A percentile compares a stretch with the other conserved stretches of the same genome.
These are phyloP conservation scores for Colletotrichum siamense DNA, from an alignment of 2,329 filamentous ascomycete genomes.

Conservation along the genomic window DNA sequence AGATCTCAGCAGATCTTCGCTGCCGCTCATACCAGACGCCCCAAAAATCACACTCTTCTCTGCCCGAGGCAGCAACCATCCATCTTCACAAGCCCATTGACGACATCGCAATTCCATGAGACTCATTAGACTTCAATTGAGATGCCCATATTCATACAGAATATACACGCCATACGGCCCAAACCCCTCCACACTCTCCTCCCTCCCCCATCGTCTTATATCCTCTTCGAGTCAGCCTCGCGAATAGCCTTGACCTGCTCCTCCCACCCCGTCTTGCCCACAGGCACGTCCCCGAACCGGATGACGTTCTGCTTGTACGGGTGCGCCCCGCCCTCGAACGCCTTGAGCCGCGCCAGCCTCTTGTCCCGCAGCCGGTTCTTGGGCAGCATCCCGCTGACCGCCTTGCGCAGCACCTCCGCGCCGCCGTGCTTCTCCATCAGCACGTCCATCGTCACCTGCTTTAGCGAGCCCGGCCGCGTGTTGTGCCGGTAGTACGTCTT, in stretches of 20 bases:
- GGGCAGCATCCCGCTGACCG: conserved; percentile 95
- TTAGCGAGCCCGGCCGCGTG: conserved; percentile 85
- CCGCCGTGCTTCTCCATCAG: conserved; percentile 95
- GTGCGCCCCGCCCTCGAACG: conserved; percentile 90
- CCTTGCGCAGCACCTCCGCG: conserved; percentile 86
- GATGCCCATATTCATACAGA: conserved; percentile 23
- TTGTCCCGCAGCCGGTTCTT: conserved; percentile 94
- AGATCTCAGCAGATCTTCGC: not conserved
- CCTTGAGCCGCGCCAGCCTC: conserved; percentile 87
- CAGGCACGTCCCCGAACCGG: conserved; percentile 67
- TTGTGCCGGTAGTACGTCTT: conserved; percentile 97
- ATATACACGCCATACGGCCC: conserved; percentile 20
- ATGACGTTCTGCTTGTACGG: conserved; percentile 91
- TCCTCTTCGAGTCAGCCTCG: conserved; percentile 52
- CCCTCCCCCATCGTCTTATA: conserved; percentile 42
- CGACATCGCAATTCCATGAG: not conserved
- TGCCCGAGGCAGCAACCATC: not conserved
- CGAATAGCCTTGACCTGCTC: conserved; percentile 55
- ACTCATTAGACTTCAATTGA: conserved; percentile 13
- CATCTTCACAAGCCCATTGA: not conserved
- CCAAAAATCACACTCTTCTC: not conserved
- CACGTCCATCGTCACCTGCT: conserved; percentile 90
- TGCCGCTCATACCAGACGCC: not conserved
- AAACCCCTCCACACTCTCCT: not conserved
- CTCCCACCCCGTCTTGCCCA: conserved; percentile 60